Conservation (phyloP, 2,329 filamentous ascomycete genomes). For the Dryadomyces quercus-mongolicae region DNA sequence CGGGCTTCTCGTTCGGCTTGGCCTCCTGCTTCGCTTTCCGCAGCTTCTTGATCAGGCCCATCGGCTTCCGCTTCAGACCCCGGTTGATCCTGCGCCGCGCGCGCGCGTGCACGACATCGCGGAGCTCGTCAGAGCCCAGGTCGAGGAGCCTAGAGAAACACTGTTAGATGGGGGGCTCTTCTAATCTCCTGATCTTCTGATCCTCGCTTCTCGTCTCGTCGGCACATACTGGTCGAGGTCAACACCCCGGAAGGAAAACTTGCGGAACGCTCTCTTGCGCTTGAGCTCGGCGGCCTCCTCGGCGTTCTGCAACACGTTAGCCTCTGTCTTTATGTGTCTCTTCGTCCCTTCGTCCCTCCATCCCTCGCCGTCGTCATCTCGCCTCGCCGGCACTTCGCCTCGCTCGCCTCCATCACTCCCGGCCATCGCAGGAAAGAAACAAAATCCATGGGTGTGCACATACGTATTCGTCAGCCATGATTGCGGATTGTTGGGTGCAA, state of each 20-base stretch:
- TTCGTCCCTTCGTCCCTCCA: neutral
- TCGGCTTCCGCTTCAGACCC: conserved; percentile 98
- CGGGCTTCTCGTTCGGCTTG: conserved; percentile 99
- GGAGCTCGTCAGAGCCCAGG: conserved; percentile 95
- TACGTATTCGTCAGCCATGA: conserved; percentile 57
- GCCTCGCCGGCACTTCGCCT: neutral
- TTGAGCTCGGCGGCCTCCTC: conserved; percentile 99
- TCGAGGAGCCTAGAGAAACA: conserved; percentile 82
- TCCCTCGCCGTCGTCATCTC: neutral
- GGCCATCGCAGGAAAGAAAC: conserved; percentile 1
- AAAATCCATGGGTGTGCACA: conserved; percentile 7
- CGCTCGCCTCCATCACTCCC: neutral
- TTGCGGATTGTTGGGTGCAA: conserved; percentile 32
- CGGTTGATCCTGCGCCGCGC: conserved; percentile 99
- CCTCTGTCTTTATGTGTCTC: neutral
- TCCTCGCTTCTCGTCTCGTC: neutral
- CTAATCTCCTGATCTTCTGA: no score
- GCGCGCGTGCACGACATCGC: conserved; percentile 98
- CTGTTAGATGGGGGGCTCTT: no score
- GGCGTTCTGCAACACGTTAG: conserved; percentile 55
- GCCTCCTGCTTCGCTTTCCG: conserved; percentile 99
- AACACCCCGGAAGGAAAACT: conserved; percentile 99
- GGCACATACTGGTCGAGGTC: conserved; percentile 95
- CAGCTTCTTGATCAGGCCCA: conserved; percentile 99
- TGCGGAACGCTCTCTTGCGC: conserved; percentile 99